phyloP scores from a whole-genome alignment of 306 rosid genomes.

The Quercus parvula region DNA sequence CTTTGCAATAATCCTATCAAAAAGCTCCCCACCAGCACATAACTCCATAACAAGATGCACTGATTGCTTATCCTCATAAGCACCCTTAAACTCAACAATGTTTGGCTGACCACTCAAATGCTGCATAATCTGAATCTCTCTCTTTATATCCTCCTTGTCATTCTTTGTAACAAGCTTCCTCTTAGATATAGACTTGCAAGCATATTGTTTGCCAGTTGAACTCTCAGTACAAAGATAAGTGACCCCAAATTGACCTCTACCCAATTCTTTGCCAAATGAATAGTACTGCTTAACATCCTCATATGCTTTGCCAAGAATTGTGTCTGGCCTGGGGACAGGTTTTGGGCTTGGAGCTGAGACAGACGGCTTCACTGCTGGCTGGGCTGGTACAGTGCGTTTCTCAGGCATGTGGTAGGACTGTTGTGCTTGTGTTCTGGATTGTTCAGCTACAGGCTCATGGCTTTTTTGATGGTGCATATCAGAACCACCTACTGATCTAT shows the following conservation, averaged over 20 bases:
- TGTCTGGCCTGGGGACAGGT: conserved; percentile 30
- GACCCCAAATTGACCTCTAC: conserved; percentile 93
- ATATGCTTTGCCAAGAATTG: conserved; percentile 62
- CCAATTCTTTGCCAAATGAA: conserved; percentile 69
- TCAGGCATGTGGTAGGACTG: conserved; percentile 40
- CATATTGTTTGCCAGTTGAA: conserved; percentile 61
- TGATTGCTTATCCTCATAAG: conserved; percentile 72
- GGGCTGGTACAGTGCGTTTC: conserved; percentile 27
- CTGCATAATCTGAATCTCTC: conserved; percentile 94
- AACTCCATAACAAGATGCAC: conserved; percentile 89
- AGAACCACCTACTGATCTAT: conserved; percentile 33
- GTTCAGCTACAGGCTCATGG: conserved; percentile 42
- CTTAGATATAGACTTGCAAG: conserved; percentile 87
- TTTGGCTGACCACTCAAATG: conserved; percentile 90
- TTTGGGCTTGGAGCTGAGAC: conserved; percentile 38
- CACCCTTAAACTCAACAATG: conserved; percentile 84
- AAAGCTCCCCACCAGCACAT: conserved; percentile 90
- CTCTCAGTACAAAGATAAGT: conserved; percentile 69
- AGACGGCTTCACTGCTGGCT: conserved; percentile 27
- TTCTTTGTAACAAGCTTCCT: conserved; percentile 62
- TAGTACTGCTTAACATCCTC: conserved; percentile 69
- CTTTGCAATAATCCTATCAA: conserved; percentile 83
- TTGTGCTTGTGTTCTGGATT: conserved; percentile 33
- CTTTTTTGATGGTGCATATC: conserved; percentile 30
- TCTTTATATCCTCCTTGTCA: conserved; percentile 74